These are phyloP conservation scores for Trichophyton verrucosum DNA, from an alignment of 2,329 filamentous ascomycete genomes.

Conservation along the genomic window DNA sequence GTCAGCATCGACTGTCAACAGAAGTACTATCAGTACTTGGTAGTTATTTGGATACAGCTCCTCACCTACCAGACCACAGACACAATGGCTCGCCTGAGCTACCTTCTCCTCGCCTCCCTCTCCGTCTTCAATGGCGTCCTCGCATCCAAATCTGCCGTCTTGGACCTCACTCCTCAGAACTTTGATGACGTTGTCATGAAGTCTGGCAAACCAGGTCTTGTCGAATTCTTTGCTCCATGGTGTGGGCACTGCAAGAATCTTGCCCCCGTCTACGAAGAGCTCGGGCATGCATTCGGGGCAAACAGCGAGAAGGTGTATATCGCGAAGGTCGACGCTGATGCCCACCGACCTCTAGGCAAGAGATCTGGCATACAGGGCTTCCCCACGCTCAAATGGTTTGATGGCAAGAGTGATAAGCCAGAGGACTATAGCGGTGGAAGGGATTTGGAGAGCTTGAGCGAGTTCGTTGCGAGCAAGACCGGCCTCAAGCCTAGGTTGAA, in stretches of 20 bases:
- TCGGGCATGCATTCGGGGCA: conserved; percentile 61
- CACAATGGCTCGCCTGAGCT: conserved; percentile 36
- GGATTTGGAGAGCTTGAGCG: conserved; percentile 70
- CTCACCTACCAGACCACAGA: background rate
- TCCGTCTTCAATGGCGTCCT: conserved; percentile 46
- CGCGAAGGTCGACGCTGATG: conserved; percentile 92
- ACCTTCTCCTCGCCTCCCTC: conserved; percentile 36
- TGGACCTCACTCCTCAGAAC: conserved; percentile 80
- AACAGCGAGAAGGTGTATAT: conserved; percentile 68
- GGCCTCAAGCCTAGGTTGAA: conserved; percentile 62
- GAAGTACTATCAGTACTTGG: no score
- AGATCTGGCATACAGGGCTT: conserved; percentile 85
- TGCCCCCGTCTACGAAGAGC: conserved; percentile 86
- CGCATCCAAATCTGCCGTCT: conserved; percentile 61
- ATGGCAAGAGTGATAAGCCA: conserved; percentile 80
- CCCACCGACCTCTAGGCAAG: conserved; percentile 71
- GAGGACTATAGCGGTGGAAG: conserved; percentile 75
- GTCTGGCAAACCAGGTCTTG: conserved; percentile 86
- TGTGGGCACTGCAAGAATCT: conserved; percentile 99
- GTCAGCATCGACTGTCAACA: no score
- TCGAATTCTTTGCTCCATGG: conserved; percentile 98
- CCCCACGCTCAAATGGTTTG: conserved; percentile 94
- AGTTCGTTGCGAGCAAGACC: conserved; percentile 78
- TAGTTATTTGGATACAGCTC: background rate
- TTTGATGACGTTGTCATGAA: conserved; percentile 84